phyloP scores from a whole-genome alignment of 306 rosid genomes.

The Vicia faba region DNA sequence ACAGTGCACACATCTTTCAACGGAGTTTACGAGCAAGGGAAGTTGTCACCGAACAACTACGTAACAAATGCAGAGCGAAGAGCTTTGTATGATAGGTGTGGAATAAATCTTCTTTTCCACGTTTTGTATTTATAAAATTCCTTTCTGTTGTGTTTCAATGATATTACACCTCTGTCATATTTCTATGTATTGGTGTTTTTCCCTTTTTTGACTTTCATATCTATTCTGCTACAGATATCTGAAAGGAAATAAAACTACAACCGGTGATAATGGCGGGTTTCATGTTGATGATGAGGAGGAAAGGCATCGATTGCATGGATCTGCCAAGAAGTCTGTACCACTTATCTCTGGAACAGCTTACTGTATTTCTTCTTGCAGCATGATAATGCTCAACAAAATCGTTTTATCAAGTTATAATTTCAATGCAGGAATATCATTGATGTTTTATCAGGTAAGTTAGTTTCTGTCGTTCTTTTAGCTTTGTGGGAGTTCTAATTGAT shows the following conservation, averaged over 20 bases:
- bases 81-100: conserved; percentile 62
- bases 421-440: conserved; percentile 82
- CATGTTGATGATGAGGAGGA: conserved; percentile 52
- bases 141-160: neutral
- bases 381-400: conserved; percentile 83
- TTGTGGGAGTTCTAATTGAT: conserved; percentile 3
- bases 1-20: conserved; percentile 34
- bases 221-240: conserved; percentile 47
- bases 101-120: conserved; percentile 21
- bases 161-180: neutral
- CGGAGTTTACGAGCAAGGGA: conserved; percentile 48
- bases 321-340: conserved; percentile 61
- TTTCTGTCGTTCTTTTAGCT: conserved; percentile 1
- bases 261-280: conserved; percentile 38
- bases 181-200: neutral
- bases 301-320: conserved; percentile 58
- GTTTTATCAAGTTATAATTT: conserved; percentile 78
- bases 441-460: conserved; percentile 82
- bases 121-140: neutral
- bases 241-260: conserved; percentile 51
- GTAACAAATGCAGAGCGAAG: conserved; percentile 56
- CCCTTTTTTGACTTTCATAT: neutral
- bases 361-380: conserved; percentile 88
- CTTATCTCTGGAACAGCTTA: conserved; percentile 82
- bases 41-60: conserved; percentile 40